Evolutionary conservation across 176 grass and related monocot species (phyloP).

Genomic region (Oryza officinalis): DNA sequence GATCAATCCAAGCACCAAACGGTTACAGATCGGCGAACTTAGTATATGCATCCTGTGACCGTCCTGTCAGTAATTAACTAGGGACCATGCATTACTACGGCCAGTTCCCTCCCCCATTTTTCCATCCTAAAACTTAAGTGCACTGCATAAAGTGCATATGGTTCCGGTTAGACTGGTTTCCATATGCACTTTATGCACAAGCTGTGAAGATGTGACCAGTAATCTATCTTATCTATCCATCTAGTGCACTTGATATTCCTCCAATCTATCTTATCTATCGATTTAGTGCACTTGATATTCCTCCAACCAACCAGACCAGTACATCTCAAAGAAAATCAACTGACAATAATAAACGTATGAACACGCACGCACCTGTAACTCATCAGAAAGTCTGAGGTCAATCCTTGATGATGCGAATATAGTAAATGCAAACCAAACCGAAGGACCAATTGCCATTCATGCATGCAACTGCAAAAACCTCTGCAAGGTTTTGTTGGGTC

Average conservation of each 20-base stretch:
- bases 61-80: slow-evolving; percentile 18
- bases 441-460: neutral
- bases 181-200: neutral
- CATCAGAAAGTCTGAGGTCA: neutral
- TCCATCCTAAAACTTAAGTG: neutral
- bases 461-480: neutral
- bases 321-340: neutral
- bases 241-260: neutral
- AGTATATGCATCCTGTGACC: neutral
- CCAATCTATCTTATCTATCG: neutral
- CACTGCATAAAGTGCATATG: neutral
- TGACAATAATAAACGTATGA: neutral
- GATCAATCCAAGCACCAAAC: neutral
- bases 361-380: neutral
- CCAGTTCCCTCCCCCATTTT: neutral
- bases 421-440: neutral
- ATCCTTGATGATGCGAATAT: neutral
- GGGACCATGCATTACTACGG: neutral
- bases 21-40: neutral
- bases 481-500: neutral
- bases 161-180: neutral
- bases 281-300: neutral
- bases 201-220: neutral
- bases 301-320: neutral
- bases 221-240: neutral